Percentiles rank a stretch among this genome's conserved stretches.
These are phyloP conservation scores for Xylariaceae sp. DNA, from an alignment of 2,329 filamentous ascomycete genomes.

Conservation along the genomic window DNA sequence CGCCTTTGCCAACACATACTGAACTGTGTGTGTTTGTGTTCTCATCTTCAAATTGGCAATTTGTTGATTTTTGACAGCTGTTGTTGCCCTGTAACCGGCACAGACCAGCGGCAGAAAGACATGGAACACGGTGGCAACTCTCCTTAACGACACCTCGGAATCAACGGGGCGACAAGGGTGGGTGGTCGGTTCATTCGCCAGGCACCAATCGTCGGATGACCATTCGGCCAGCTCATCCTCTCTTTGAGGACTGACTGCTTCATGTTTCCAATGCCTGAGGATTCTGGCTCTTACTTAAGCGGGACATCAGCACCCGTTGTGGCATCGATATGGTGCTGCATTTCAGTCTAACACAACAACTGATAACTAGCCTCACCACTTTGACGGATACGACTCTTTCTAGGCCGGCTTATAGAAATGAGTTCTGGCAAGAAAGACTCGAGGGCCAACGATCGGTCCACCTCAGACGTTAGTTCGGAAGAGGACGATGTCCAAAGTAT, in stretches of 20 bases:
- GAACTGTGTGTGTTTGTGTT: background rate
- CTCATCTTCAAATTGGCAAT: background rate
- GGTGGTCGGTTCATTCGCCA: background rate
- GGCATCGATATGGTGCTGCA: background rate
- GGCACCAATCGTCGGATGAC: background rate
- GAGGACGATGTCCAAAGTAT: slow-evolving; percentile 16
- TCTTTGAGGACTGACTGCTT: background rate
- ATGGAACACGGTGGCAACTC: background rate
- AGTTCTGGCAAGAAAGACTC: slow-evolving; percentile 6
- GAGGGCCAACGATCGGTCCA: background rate
- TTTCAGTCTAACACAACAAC: background rate
- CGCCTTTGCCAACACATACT: background rate
- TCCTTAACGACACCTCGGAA: background rate
- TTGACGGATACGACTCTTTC: background rate
- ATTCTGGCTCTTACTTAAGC: background rate
- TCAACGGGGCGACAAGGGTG: background rate
- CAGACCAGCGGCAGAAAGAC: background rate
- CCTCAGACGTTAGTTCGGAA: slow-evolving; percentile 4
- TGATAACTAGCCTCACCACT: background rate
- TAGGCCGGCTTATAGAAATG: slow-evolving; percentile 2
- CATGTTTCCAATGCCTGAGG: background rate
- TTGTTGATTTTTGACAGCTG: background rate
- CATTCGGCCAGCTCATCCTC: background rate
- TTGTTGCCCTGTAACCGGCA: background rate
- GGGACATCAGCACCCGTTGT: background rate